Percentiles rank a stretch among this genome's conserved stretches.
phyloP scores from a whole-genome alignment of 192 early-diverging fungal genomes.

The Coemansia sp. region DNA sequence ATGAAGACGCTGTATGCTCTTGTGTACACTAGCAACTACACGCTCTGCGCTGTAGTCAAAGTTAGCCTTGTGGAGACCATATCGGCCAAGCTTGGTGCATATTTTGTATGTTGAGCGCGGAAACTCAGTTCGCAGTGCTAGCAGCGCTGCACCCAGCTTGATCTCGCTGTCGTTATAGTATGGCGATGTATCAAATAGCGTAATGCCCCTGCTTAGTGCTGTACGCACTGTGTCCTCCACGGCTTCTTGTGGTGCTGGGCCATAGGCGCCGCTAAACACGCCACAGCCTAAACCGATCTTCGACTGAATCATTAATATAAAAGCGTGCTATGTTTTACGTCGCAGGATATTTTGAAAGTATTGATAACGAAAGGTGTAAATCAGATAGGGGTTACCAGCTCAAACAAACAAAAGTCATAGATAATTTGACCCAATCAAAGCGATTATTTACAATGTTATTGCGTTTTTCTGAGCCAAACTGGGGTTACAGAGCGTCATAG shows the following conservation, averaged over 20 bases:
- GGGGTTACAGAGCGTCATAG: too few species aligned
- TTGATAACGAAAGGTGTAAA: not conserved
- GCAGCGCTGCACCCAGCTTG: slow-evolving; percentile 62
- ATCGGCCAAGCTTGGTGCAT: slow-evolving; percentile 72
- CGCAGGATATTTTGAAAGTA: not conserved
- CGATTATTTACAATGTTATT: too few species aligned
- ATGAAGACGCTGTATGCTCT: slow-evolving; percentile 60
- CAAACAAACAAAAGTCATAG: too few species aligned
- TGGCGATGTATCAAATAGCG: slow-evolving; percentile 68
- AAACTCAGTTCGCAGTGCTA: slow-evolving; percentile 46
- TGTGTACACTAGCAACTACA: slow-evolving; percentile 51
- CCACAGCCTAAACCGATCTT: slow-evolving; percentile 39
- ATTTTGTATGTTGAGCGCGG: slow-evolving; percentile 66
- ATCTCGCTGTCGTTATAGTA: slow-evolving; percentile 70
- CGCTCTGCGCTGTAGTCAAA: slow-evolving; percentile 65
- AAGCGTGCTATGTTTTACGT: not conserved
- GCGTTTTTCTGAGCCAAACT: too few species aligned
- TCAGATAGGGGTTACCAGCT: too few species aligned
- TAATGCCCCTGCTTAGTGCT: slow-evolving; percentile 57
- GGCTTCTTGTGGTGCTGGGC: slow-evolving; percentile 10
- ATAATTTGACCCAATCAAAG: too few species aligned
- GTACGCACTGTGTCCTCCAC: slow-evolving; percentile 14
- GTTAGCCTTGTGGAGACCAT: slow-evolving; percentile 58
- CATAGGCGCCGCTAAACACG: slow-evolving; percentile 47
- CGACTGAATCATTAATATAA: not conserved